Evolutionary conservation across 306 rosid species (phyloP), one percentile per base, ranked within the genome.

Genomic region (Castanopsis chinensis): DNA sequence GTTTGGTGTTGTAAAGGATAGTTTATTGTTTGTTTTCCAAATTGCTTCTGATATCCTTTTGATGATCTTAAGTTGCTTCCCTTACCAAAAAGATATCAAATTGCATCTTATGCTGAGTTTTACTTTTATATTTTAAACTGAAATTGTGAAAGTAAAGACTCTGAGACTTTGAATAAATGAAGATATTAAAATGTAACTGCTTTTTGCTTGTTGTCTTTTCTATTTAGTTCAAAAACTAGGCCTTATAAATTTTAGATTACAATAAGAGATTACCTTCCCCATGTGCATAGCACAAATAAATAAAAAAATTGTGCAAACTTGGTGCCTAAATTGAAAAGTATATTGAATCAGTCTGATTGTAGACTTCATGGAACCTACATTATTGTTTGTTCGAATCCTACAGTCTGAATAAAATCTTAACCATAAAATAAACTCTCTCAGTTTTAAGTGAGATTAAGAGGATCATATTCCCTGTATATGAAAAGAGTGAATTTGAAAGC

Each of bases 231-330:
- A 58, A 23, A 64, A 71, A 37, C 27, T 72, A 76, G 54, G 71
- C 1, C 11, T 55, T 52, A 23, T 73, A 74, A 73, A 43, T 35
- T 6, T 67, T 67, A 67, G 51, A 18, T 49, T 33, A 67, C 12
- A 35, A 3, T 67, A 20, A 3, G n/a, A 17, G 41, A 35, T 41
- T 43, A 59, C 30, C 72, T 74, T 41, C 70, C 58, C 77, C 84
- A 88, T 84, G 86, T 87, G 95, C 82, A 5, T 59, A 2, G 78
- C 70, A 77, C 83, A 56, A 61, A 75, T 56, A 33, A 79, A 76
- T 41, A 58, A 78, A 70, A 65, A 60, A 20, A 61, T 69, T 30
- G 41, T 55, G 45, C 37, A 67, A 33, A 67, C 20, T 19, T 33
- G 72, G 51, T 33, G 51, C 52, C 71, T 19, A 67, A 67, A 67